Evolutionary conservation across 257 asterid genomes (phyloP).

Genomic region (Solanum pinnatisectum): DNA sequence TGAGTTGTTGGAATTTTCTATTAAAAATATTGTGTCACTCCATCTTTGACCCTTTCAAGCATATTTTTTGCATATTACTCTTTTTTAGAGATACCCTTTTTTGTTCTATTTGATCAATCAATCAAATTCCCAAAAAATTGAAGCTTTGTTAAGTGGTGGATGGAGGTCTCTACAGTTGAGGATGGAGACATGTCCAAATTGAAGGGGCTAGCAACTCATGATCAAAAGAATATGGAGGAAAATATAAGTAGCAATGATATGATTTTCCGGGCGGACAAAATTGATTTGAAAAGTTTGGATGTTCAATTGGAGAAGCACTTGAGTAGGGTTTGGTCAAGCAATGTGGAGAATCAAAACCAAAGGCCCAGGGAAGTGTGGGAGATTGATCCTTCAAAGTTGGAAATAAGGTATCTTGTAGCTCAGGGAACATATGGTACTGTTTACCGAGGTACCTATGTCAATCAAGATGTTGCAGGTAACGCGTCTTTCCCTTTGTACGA

Average conservation of each 20-base stretch:
- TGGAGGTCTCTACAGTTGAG: slow-evolving; percentile 10
- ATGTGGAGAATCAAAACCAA: slow-evolving; percentile 28
- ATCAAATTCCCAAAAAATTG: background rate
- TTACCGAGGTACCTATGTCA: slow-evolving; percentile 68
- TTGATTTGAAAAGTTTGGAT: slow-evolving; percentile 80
- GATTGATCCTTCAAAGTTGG: slow-evolving; percentile 68
- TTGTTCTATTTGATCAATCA: background rate
- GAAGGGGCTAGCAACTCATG: slow-evolving; percentile 29
- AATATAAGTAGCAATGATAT: slow-evolving; percentile 39
- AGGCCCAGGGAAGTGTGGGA: slow-evolving; percentile 80
- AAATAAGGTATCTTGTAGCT: slow-evolving; percentile 77
- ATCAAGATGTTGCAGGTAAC: slow-evolving; percentile 85
- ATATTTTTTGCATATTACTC: background rate
- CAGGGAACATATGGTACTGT: slow-evolving; percentile 90
- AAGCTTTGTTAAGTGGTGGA: background rate
- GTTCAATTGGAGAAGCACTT: slow-evolving; percentile 85
- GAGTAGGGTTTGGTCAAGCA: slow-evolving; percentile 76
- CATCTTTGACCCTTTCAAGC: background rate
- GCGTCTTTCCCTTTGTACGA: background rate
- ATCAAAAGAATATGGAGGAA: slow-evolving; percentile 11
- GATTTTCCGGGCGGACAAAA: slow-evolving; percentile 82
- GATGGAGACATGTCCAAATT: slow-evolving; percentile 20
- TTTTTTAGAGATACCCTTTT: background rate
- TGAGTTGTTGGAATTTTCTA: background rate
- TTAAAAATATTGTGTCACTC: background rate